Base-by-base conservation (phyloP, 140 eudicot species). In the Stevia rebaudiana region DNA sequence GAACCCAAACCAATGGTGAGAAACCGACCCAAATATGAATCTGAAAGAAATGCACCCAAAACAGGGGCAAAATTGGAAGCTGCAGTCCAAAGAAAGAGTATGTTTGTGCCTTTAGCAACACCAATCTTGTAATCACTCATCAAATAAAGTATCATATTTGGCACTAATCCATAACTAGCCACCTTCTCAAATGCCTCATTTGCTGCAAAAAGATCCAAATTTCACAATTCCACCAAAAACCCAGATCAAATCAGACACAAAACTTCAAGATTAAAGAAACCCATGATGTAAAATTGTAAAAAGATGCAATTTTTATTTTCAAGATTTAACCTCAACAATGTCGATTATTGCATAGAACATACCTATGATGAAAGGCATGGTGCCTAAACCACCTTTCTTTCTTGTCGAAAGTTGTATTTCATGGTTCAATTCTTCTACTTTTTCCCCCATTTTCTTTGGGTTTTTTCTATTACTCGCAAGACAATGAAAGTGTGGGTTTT, bases 11-110 rank as follows among this genome's bases (percentile, higher is more conserved):
- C 88, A 66, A 85, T 85, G 58, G 95, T 85, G 68, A 80, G 76
- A 43, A 89, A 85, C 6, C 97, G 80, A 61, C 95, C 97, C 65
- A 89, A 67, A 74, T 66, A 89, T 18, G 91, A 89, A 81, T 89
- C 90, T 13, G 95, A 79, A 8, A 89, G 56, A 65, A 85, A 85
- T 33, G 95, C 95, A 7, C 95, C 96, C 24, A 83, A 7, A 21
- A 83, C 54, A 16, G 95, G 95, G 30, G 68, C 63, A 76, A 89
- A 89, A 76, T 81, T 83, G 4, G 84, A 80, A 28, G 97, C 91
- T 12, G 95, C 86, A 4, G 76, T 40, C 95, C 91, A 85, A 22
- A 78, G 76, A 61, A 66, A 83, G 43, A 89, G 69, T 18, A 85
- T 24, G 72, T 80, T 82, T 39, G 79, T 69, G 15, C 81, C 97